These are phyloP conservation scores for Candida parachauliodes DNA, from an alignment of 805 yeast species.

Conservation along the genomic window DNA sequence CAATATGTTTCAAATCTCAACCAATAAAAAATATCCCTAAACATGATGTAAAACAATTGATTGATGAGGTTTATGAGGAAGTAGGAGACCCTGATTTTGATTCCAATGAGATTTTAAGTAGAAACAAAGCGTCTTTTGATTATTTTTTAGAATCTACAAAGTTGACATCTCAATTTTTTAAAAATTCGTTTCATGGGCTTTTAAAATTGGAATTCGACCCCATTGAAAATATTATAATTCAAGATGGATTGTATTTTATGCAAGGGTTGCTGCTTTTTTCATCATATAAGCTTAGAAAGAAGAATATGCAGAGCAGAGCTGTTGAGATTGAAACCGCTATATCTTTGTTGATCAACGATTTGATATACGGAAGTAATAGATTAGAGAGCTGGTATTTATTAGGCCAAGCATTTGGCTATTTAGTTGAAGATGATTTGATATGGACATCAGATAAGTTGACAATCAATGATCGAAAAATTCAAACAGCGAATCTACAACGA, in stretches of 20 bases:
- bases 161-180: conserved; percentile 43
- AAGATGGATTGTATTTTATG: conserved; percentile 61
- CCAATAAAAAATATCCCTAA: conserved; percentile 59
- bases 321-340: conserved; percentile 79
- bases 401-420: conserved; percentile 72
- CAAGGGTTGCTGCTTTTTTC: conserved; percentile 67
- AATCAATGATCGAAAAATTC: conserved; percentile 52
- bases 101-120: conserved; percentile 36
- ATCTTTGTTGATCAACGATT: conserved; percentile 59
- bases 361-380: conserved; percentile 61
- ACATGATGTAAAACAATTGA: conserved; percentile 65
- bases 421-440: conserved; percentile 86
- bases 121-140: conserved; percentile 45
- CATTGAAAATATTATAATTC: conserved; percentile 27
- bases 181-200: conserved; percentile 52
- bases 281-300: conserved; percentile 66
- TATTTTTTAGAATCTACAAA: conserved; percentile 44
- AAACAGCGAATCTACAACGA: conserved; percentile 63
- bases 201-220: conserved; percentile 23
- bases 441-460: conserved; percentile 87
- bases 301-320: conserved; percentile 74
- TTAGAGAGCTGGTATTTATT: conserved; percentile 84
- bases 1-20: conserved; percentile 53
- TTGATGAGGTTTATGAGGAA: conserved; percentile 69
- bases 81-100: conserved; percentile 62